Base-by-base conservation (phyloP, 106 monocot genomes). In the Alisma plantagoaquatica region DNA sequence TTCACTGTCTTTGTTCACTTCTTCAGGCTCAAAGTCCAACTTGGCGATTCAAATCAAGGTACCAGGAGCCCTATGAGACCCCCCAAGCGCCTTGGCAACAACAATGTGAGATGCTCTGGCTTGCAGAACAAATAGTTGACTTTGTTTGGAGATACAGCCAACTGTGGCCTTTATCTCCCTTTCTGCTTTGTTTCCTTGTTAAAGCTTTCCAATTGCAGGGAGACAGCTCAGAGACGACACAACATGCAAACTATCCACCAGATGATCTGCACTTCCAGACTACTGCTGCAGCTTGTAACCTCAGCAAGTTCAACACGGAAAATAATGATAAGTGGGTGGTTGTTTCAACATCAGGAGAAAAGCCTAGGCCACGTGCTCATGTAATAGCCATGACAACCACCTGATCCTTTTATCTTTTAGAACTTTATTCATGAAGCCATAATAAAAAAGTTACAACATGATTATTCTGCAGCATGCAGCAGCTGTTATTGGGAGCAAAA, bases 1-100 rank as follows among this genome's bases (percentile, higher is more conserved):
- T 6, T 31, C 15, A 38, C 21, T 30, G 43, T 49, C 19, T 31
- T 18, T 5, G 38, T 33, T 24, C 25, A 23, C 19, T 30, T 19
- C 10, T 24, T 23, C 64, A 91, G 90, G 79, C 61, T 81, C 29
- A 91, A 84, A 61, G 72, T 75, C 43, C 82, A 82, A 59, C 68
- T 72, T 20, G 71, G 65, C 9, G 90, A 84, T 65, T 47, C 80
- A 17, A 54, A 54, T 10, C 80, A 84, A 41, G 84, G 64, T 24
- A 16, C 65, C n/a, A 68, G 66, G 24, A 91, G 80, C 35, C 84
- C 84, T 2, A 31, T 60, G 11, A 53, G 84, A 31, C 65, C 69
- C 4, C 46, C 56, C n/a, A 83, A 73, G 59, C 70, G 80, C 24
- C 46, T 23, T 59, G 60, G 31, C 46, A 74, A 80, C 48, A 71